Percentiles rank a stretch among this genome's conserved stretches.
Conservation (phyloP, 768 basidiomycete species). For the Hydnomerulius pinastri region DNA sequence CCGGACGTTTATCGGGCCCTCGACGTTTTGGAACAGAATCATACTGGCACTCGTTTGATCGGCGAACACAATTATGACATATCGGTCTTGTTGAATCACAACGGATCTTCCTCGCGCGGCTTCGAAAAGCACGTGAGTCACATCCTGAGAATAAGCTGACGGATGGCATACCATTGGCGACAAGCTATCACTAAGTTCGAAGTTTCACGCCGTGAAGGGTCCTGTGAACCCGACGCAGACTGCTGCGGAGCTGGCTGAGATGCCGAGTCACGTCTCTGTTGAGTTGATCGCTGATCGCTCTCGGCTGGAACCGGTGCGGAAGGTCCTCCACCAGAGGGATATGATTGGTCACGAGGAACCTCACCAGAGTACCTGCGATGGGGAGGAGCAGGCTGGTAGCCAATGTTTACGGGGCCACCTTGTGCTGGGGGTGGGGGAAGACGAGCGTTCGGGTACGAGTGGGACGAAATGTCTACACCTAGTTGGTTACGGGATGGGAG, state of each 20-base stretch:
- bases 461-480: constrained; percentile 44
- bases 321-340: constrained; percentile 35
- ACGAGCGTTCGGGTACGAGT: constrained; percentile 43
- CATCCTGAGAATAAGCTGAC: constrained; percentile 22
- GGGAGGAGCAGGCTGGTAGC: constrained; percentile 21
- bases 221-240: constrained; percentile 34
- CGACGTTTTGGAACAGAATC: constrained; percentile 79
- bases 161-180: constrained; percentile 70
- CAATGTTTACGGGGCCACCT: constrained; percentile 9
- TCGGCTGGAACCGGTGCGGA: constrained; percentile 21
- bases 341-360: constrained; percentile 41
- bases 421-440: constrained; percentile 37
- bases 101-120: constrained; percentile 82
- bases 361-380: constrained; percentile 36
- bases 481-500: constrained; percentile 49
- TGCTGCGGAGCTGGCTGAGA: constrained; percentile 36
- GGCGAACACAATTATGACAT: constrained; percentile 80
- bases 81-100: constrained; percentile 82
- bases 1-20: constrained; percentile 85
- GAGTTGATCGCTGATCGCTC: constrained; percentile 31
- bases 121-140: constrained; percentile 42
- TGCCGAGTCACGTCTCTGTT: constrained; percentile 47
- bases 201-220: constrained; percentile 51
- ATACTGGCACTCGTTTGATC: constrained; percentile 78
- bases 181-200: constrained; percentile 80